These are phyloP conservation scores for Craterostigma plantagineum DNA, from an alignment of 257 asterid species.

Conservation along the genomic window DNA sequence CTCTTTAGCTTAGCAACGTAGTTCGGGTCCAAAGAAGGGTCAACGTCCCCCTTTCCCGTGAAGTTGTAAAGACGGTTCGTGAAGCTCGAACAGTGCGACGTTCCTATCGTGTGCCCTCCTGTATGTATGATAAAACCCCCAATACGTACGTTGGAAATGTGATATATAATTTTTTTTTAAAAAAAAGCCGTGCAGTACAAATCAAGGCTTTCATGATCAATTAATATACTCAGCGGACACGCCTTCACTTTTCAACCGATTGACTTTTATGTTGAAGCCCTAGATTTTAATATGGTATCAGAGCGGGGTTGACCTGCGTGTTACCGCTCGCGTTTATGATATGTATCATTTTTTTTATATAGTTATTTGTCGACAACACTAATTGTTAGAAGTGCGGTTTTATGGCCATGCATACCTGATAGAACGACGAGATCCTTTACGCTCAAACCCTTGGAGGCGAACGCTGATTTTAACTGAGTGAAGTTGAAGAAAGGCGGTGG, in stretches of 20 bases:
- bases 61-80: constrained; percentile 38
- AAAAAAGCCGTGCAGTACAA: too few species aligned
- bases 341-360: too few species aligned
- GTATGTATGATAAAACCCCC: background rate
- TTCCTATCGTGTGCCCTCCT: constrained; percentile 51
- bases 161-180: too few species aligned
- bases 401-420: constrained; percentile 19
- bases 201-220: too few species aligned
- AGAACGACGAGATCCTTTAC: constrained; percentile 38
- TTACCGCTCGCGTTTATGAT: too few species aligned
- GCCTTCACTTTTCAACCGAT: too few species aligned
- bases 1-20: constrained; percentile 18
- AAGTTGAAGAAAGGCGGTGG: constrained; percentile 31
- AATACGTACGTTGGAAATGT: too few species aligned
- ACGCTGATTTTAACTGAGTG: constrained; percentile 18
- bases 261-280: too few species aligned
- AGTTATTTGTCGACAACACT: too few species aligned
- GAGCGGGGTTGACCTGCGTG: too few species aligned
- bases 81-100: constrained; percentile 34
- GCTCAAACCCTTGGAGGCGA: constrained; percentile 27
- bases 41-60: constrained; percentile 44
- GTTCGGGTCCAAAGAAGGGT: constrained; percentile 32
- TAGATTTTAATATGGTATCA: too few species aligned
- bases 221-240: too few species aligned
- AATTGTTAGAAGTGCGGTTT: background rate